These are phyloP conservation scores for Fraxinus nigra DNA, from an alignment of 305 asterid species.

Conservation along the genomic window DNA sequence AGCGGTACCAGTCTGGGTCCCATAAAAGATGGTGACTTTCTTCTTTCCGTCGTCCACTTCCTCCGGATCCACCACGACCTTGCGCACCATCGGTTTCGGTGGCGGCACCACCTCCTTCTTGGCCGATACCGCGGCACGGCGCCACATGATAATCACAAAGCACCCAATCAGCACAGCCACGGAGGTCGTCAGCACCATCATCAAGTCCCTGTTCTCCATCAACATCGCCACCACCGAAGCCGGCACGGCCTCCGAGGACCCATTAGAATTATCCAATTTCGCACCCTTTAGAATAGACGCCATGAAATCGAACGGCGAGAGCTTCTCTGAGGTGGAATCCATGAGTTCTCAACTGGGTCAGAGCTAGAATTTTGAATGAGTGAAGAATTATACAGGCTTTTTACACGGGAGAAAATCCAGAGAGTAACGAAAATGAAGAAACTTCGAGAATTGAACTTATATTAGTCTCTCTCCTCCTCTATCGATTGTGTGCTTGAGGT, in stretches of 20 bases:
- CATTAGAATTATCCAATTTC: conserved; percentile 40
- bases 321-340: conserved; percentile 61
- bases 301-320: conserved; percentile 66
- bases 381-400: not conserved
- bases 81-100: conserved; percentile 35
- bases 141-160: conserved; percentile 44
- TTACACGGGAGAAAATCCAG: not conserved
- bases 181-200: conserved; percentile 54
- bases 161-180: conserved; percentile 58
- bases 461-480: not conserved
- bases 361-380: conserved; percentile 18
- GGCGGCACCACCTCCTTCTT: conserved; percentile 30
- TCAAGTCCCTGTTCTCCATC: conserved; percentile 47
- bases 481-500: not conserved
- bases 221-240: conserved; percentile 40
- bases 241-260: conserved; percentile 35
- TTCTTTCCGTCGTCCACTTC: conserved; percentile 54
- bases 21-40: conserved; percentile 50
- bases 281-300: conserved; percentile 61
- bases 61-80: conserved; percentile 36
- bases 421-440: not conserved
- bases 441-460: not conserved
- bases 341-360: conserved; percentile 24
- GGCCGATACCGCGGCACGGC: conserved; percentile 37
- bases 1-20: conserved; percentile 77